A percentile compares a stretch with the other conserved stretches of the same genome.
These are phyloP conservation scores for Leptographium radiaticola DNA, from an alignment of 2,329 filamentous ascomycete species.

Conservation along the genomic window DNA sequence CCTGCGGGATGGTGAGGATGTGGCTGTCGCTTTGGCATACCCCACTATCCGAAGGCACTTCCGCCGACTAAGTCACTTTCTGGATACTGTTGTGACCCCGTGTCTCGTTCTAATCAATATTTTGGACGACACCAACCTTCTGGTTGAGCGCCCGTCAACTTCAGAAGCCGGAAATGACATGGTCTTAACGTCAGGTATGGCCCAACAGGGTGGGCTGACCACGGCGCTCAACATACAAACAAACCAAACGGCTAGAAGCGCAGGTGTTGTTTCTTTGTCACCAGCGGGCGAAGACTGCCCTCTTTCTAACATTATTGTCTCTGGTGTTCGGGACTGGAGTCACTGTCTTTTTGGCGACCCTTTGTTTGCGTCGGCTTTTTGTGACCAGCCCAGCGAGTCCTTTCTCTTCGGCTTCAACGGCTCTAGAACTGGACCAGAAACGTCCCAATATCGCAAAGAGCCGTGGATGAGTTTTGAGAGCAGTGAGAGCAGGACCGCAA, in stretches of 20 bases:
- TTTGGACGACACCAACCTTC: constrained; percentile 34
- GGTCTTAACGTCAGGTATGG: too few relatives aligned
- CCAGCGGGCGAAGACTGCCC: not conserved
- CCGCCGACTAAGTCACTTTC: constrained; percentile 29
- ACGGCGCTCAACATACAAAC: not conserved
- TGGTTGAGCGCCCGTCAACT: constrained; percentile 20
- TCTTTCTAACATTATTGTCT: constrained; percentile 21
- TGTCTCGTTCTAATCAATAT: constrained; percentile 42
- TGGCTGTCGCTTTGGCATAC: constrained; percentile 45
- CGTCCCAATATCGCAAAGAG: not conserved
- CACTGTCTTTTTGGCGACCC: constrained; percentile 48
- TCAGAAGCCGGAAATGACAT: not conserved
- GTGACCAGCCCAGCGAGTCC: constrained; percentile 26
- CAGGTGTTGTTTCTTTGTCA: not conserved
- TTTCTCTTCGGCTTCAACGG: constrained; percentile 35
- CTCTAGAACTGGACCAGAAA: constrained; percentile 6
- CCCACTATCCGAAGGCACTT: constrained; percentile 39
- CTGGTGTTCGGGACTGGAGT: constrained; percentile 45
- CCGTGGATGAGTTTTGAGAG: constrained; percentile 6
- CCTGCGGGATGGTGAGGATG: constrained; percentile 47
- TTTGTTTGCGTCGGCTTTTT: constrained; percentile 37
- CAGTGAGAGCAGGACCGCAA: constrained; percentile 21
- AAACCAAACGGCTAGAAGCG: not conserved
- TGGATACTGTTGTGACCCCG: constrained; percentile 39
- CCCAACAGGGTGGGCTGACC: too few relatives aligned